phyloP scores from a whole-genome alignment of 176 grass and related monocot genomes.

The Oryza brachyantha region DNA sequence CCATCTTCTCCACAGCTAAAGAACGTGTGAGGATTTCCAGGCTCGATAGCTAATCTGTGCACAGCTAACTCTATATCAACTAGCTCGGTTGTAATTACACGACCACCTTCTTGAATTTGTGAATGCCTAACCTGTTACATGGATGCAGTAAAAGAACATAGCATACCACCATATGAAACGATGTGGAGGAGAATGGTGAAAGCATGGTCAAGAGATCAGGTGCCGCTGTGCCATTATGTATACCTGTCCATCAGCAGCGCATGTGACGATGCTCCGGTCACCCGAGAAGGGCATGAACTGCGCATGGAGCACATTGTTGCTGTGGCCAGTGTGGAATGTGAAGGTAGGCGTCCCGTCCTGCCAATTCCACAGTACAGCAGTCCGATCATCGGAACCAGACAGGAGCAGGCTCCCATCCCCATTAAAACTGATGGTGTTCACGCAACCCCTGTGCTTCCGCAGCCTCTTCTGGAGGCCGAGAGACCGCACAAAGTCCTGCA shows the following conservation, averaged over 20 bases:
- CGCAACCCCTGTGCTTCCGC: slow-evolving; percentile 50
- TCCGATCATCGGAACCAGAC: slow-evolving; percentile 60
- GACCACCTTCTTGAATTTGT: slow-evolving; percentile 50
- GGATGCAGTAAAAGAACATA: background rate
- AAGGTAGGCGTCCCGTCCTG: background rate
- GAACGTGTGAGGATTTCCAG: slow-evolving; percentile 62
- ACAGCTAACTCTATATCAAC: slow-evolving; percentile 21
- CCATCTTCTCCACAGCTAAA: slow-evolving; percentile 66
- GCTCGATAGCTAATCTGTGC: slow-evolving; percentile 67
- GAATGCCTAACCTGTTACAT: slow-evolving; percentile 51
- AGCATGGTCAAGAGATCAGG: background rate
- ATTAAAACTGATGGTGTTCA: slow-evolving; percentile 71
- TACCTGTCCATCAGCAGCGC: slow-evolving; percentile 66
- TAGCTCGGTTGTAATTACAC: slow-evolving; percentile 24
- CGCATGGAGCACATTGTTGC: slow-evolving; percentile 57
- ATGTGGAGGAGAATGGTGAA: background rate
- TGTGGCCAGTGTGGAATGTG: slow-evolving; percentile 55
- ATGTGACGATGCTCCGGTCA: slow-evolving; percentile 63
- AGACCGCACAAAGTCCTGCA: slow-evolving; percentile 49
- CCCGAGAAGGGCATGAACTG: slow-evolving; percentile 71
- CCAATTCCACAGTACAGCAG: slow-evolving; percentile 62
- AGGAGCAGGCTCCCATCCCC: slow-evolving; percentile 59
- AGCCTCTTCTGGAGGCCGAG: slow-evolving; percentile 53
- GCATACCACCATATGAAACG: background rate
- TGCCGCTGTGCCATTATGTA: background rate